These are phyloP conservation scores for Manihot esculenta DNA, from an alignment of 441 rosid species.

Conservation along the genomic window DNA sequence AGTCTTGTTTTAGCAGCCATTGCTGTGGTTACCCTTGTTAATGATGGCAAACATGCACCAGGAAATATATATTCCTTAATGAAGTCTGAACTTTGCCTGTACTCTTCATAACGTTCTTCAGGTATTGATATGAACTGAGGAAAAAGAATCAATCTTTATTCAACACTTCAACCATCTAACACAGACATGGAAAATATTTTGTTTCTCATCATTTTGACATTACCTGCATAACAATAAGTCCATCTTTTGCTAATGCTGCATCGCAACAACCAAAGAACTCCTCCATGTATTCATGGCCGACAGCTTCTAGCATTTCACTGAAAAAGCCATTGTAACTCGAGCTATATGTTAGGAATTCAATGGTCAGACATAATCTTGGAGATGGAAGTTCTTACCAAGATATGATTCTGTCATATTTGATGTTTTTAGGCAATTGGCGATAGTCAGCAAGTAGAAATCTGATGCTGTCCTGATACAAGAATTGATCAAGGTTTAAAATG, in stretches of 20 bases:
- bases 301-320: conserved; percentile 88
- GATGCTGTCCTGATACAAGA: conserved; percentile 49
- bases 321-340: conserved; percentile 3
- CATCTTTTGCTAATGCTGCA: conserved; percentile 65
- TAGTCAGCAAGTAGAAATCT: conserved; percentile 67
- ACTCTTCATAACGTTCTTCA: conserved; percentile 75
- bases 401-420: conserved; percentile 69
- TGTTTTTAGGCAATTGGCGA: conserved; percentile 48
- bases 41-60: conserved; percentile 83
- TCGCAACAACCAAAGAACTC: conserved; percentile 73
- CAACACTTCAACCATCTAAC: background rate
- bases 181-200: background rate
- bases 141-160: background rate
- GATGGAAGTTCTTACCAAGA: conserved; percentile 50
- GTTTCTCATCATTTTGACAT: background rate
- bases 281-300: conserved; percentile 82
- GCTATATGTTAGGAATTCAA: background rate
- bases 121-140: conserved; percentile 76
- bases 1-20: conserved; percentile 75
- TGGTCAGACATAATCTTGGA: background rate
- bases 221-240: conserved; percentile 79
- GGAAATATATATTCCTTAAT: conserved; percentile 91
- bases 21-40: conserved; percentile 72
- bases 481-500: background rate
- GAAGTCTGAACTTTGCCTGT: conserved; percentile 75